These are phyloP conservation scores for Castanospermum australe DNA, from an alignment of 306 rosid species.

Conservation along the genomic window DNA sequence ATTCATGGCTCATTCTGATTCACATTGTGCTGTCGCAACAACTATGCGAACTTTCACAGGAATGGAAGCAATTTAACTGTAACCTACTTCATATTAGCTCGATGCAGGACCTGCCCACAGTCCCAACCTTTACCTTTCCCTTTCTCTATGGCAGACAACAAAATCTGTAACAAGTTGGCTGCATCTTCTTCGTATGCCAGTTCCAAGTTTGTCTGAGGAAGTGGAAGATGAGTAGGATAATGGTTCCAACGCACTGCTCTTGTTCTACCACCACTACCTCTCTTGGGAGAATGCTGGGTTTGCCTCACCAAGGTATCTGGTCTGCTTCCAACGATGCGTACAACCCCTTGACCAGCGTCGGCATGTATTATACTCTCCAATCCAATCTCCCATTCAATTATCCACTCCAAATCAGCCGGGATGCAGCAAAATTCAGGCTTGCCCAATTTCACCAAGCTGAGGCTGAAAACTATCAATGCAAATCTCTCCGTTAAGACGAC, in stretches of 20 bases:
- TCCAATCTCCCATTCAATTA: slow-evolving; percentile 66
- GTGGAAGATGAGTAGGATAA: slow-evolving; percentile 72
- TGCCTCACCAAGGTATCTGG: slow-evolving; percentile 62
- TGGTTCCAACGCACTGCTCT: slow-evolving; percentile 57
- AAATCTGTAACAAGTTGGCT: slow-evolving; percentile 49
- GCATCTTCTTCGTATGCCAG: slow-evolving; percentile 61
- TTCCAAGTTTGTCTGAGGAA: slow-evolving; percentile 77
- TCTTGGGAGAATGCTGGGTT: slow-evolving; percentile 50
- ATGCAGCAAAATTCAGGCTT: slow-evolving; percentile 79
- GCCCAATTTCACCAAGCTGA: slow-evolving; percentile 60
- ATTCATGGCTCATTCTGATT: neutral
- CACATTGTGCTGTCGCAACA: neutral
- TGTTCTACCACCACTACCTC: slow-evolving; percentile 42
- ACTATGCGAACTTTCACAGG: neutral
- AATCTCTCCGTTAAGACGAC: slow-evolving; percentile 67
- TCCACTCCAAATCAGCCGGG: slow-evolving; percentile 71
- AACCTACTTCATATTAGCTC: slow-evolving; percentile 47
- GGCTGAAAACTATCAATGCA: slow-evolving; percentile 58
- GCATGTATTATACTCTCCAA: slow-evolving; percentile 81
- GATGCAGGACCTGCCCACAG: slow-evolving; percentile 70
- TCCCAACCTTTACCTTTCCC: slow-evolving; percentile 78
- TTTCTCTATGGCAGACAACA: slow-evolving; percentile 54
- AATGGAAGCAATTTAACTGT: neutral
- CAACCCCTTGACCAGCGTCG: slow-evolving; percentile 51
- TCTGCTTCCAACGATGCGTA: slow-evolving; percentile 80